Conservation (phyloP, 2,329 filamentous ascomycete genomes). For the Epichloe scottii region DNA sequence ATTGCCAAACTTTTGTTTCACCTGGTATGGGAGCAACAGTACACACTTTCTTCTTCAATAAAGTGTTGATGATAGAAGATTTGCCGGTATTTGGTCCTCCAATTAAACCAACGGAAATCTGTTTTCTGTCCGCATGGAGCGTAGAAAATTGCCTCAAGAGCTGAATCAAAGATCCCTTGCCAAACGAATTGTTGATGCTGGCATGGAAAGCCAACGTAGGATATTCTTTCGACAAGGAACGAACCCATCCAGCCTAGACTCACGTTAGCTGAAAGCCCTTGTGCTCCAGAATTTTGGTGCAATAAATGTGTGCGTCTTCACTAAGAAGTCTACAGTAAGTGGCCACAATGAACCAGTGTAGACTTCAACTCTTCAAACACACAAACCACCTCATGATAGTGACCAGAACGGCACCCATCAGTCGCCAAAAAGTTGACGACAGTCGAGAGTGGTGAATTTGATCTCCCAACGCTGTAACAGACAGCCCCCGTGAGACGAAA, state of each 20-base stretch:
- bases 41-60: conserved; percentile 89
- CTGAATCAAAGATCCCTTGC: conserved; percentile 87
- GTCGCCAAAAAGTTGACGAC: conserved; percentile 31
- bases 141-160: conserved; percentile 86
- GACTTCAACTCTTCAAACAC: conserved; percentile 96
- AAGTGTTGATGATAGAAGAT: conserved; percentile 91
- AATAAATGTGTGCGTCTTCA: conserved; percentile 74
- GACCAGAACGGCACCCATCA: conserved; percentile 83
- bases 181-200: conserved; percentile 89
- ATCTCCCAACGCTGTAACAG: conserved; percentile 99
- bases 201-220: conserved; percentile 93
- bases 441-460: conserved; percentile 39
- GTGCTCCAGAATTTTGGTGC: neutral
- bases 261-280: conserved; percentile 4
- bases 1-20: conserved; percentile 97
- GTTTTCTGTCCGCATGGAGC: conserved; percentile 80
- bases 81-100: conserved; percentile 80
- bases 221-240: conserved; percentile 74
- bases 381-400: conserved; percentile 63
- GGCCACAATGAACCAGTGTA: conserved; percentile 44
- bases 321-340: conserved; percentile 88
- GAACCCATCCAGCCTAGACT: conserved; percentile 79
- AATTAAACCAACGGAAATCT: conserved; percentile 84
- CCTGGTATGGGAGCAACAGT: conserved; percentile 89
- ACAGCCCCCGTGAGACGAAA: conserved; percentile 62